Evolutionary conservation across 2,329 filamentous ascomycete genomes (phyloP).

Genomic region (Tolypocladium nubicola): DNA sequence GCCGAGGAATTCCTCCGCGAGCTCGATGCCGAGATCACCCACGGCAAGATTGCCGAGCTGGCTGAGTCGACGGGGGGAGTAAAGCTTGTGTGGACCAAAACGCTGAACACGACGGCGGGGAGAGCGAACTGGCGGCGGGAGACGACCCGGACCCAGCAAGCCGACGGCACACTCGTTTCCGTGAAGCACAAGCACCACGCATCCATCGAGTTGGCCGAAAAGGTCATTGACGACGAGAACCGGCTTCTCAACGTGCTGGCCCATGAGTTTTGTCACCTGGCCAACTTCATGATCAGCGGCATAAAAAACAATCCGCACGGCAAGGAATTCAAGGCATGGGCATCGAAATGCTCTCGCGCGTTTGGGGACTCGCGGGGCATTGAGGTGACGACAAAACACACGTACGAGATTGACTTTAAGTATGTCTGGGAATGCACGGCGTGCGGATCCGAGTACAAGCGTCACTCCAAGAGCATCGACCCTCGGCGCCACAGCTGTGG

Average conservation of each 20-base stretch:
- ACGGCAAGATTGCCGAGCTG: conserved; percentile 46
- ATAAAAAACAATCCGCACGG: conserved; percentile 73
- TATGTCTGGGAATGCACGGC: conserved; percentile 71
- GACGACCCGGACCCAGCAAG: conserved; percentile 27
- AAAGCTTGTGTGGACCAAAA: conserved; percentile 63
- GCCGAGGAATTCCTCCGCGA: conserved; percentile 55
- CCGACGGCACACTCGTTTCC: conserved; percentile 13
- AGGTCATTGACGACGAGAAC: conserved; percentile 69
- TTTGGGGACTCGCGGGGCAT: conserved; percentile 52
- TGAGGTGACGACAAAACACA: conserved; percentile 80
- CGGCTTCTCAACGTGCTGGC: conserved; percentile 84
- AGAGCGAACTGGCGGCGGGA: conserved; percentile 63
- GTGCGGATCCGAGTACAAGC: conserved; percentile 65
- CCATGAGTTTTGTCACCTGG: conserved; percentile 92
- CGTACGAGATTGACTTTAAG: conserved; percentile 84
- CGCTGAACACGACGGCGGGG: conserved; percentile 70
- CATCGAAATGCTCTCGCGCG: conserved; percentile 37
- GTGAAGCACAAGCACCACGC: conserved; percentile 48
- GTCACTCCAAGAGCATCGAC: conserved; percentile 82
- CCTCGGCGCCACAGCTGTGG: conserved; percentile 62
- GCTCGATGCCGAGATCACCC: conserved; percentile 56
- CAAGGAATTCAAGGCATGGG: conserved; percentile 73
- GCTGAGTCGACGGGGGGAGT: conserved; percentile 58
- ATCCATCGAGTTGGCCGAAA: conserved; percentile 78
- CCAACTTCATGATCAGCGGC: conserved; percentile 79